Evolutionary conservation across 2,329 filamentous ascomycete species (phyloP).

Genomic region (Biscogniauxia marginata): DNA sequence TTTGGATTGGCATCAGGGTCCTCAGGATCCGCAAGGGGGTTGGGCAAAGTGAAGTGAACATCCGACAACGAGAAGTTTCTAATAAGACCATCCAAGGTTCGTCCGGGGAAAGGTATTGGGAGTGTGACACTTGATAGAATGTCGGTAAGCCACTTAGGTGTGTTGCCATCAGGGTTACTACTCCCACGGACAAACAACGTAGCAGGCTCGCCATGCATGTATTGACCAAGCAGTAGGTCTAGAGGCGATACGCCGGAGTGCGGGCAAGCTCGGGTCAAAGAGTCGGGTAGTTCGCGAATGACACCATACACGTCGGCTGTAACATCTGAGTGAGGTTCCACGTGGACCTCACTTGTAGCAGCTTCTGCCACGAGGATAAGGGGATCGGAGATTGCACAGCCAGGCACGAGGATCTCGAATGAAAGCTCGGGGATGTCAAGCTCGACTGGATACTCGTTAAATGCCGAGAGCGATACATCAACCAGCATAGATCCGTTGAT

Average conservation of each 20-base stretch:
- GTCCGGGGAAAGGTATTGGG: slow-evolving; percentile 80
- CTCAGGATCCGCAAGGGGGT: slow-evolving; percentile 73
- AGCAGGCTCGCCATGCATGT: slow-evolving; percentile 76
- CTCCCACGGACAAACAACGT: slow-evolving; percentile 83
- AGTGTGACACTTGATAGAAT: slow-evolving; percentile 80
- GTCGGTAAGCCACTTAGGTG: slow-evolving; percentile 79
- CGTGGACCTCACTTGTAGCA: slow-evolving; percentile 62
- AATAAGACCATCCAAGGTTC: slow-evolving; percentile 77
- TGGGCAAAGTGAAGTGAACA: slow-evolving; percentile 82
- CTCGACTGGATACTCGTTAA: slow-evolving; percentile 76
- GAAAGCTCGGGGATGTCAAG: slow-evolving; percentile 75
- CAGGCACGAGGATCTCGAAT: slow-evolving; percentile 82
- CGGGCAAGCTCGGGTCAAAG: slow-evolving; percentile 72
- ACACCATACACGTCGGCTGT: slow-evolving; percentile 68
- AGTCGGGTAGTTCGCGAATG: slow-evolving; percentile 70
- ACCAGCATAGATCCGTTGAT: slow-evolving; percentile 69
- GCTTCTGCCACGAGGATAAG: slow-evolving; percentile 79
- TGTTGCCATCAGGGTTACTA: slow-evolving; percentile 60
- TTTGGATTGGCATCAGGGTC: slow-evolving; percentile 71
- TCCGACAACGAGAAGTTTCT: slow-evolving; percentile 84
- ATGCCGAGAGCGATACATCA: slow-evolving; percentile 69
- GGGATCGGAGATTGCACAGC: slow-evolving; percentile 69
- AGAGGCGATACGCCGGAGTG: slow-evolving; percentile 76
- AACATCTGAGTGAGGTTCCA: slow-evolving; percentile 68
- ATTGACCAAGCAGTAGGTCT: slow-evolving; percentile 76